Evolutionary conservation across 768 basidiomycete genomes (phyloP).

Genomic region (Mycena vitilis): DNA sequence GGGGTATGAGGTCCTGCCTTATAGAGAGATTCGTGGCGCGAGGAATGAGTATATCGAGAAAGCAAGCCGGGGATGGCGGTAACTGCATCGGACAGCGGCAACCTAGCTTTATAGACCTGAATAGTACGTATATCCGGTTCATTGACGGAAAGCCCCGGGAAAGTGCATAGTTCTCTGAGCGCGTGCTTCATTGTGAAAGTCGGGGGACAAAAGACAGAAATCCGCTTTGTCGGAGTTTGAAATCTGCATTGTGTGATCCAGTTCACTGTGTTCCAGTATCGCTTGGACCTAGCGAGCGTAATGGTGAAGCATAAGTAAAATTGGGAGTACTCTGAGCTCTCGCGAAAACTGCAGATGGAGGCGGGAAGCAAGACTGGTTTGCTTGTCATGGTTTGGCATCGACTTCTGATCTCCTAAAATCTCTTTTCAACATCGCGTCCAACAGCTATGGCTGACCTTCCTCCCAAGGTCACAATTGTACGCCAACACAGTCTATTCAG

Average conservation of each 20-base stretch:
- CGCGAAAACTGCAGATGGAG: not conserved
- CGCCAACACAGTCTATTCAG: not conserved
- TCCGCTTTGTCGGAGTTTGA: slow-evolving; percentile 24
- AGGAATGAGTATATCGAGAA: slow-evolving; percentile 26
- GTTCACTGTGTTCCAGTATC: not conserved
- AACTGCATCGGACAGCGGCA: not conserved
- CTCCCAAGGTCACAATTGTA: slow-evolving; percentile 28
- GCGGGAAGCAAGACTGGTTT: not conserved
- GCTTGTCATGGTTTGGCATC: no score
- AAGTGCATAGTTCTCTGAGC: slow-evolving; percentile 14
- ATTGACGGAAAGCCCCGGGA: slow-evolving; percentile 22
- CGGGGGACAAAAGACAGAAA: slow-evolving; percentile 18
- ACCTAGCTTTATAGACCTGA: slow-evolving; percentile 34
- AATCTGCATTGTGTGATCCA: slow-evolving; percentile 21
- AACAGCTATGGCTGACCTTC: slow-evolving; percentile 15
- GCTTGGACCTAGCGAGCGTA: not conserved
- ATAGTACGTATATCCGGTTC: slow-evolving; percentile 19
- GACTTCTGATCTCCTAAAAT: not conserved
- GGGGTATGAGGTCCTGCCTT: slow-evolving; percentile 30
- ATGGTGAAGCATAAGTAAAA: not conserved
- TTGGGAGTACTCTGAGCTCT: not conserved
- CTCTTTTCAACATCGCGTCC: no score
- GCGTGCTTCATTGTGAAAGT: slow-evolving; percentile 22
- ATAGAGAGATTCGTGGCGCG: slow-evolving; percentile 17
- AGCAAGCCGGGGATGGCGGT: slow-evolving; percentile 30